Evolutionary conservation across 306 rosid genomes (phyloP).

Genomic region (Inga leiocalycina): DNA sequence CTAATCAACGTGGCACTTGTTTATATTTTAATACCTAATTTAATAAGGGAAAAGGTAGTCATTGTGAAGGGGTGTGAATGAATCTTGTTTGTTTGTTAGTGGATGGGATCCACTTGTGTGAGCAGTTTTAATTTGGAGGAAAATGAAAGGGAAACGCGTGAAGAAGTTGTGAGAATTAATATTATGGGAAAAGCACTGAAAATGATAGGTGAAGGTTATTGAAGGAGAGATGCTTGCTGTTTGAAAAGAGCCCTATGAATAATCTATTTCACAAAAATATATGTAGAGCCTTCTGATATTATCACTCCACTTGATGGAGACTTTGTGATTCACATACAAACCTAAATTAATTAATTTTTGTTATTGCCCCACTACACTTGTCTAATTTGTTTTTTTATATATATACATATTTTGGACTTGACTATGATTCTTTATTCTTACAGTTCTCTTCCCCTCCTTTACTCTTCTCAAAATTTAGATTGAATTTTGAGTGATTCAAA

Average conservation of each 20-base stretch:
- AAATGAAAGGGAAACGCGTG: not conserved
- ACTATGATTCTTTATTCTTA: too few species aligned
- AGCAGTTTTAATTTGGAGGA: too few species aligned
- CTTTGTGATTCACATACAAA: not conserved
- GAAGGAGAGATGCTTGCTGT: not conserved
- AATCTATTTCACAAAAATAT: not conserved
- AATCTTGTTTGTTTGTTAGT: not conserved
- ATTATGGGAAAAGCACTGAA: not conserved
- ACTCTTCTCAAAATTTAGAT: too few species aligned
- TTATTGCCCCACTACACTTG: not conserved
- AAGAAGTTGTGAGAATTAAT: not conserved
- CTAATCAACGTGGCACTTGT: too few species aligned
- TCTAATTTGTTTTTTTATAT: too few species aligned
- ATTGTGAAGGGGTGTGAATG: not conserved
- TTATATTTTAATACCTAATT: too few species aligned
- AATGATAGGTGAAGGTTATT: not conserved
- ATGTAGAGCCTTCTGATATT: not conserved
- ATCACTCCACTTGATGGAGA: not conserved
- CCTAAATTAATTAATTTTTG: not conserved
- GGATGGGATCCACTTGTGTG: not conserved
- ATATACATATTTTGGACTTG: too few species aligned
- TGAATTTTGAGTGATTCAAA: too few species aligned
- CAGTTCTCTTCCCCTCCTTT: accelerated
- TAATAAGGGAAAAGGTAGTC: not conserved
- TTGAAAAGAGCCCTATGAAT: not conserved